Evolutionary conservation across 139 green algal genomes (phyloP).

Genomic region (Micromonas commoda): DNA sequence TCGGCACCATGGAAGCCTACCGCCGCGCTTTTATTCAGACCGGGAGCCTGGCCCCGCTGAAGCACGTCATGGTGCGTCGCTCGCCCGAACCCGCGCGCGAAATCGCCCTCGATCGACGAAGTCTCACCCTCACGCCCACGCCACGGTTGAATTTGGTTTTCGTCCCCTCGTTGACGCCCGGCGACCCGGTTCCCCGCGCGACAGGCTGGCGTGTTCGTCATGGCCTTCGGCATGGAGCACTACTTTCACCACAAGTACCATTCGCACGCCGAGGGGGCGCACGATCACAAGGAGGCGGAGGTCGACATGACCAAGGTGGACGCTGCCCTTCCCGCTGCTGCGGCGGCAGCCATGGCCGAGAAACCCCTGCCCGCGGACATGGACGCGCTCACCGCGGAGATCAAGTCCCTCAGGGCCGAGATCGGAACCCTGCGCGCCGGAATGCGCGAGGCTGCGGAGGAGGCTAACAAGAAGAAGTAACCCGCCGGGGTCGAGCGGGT

Average conservation of each 20-base stretch:
- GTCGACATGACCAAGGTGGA: not conserved
- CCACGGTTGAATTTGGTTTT: not conserved
- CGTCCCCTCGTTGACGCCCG: not conserved
- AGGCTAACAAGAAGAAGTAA: too few relatives aligned
- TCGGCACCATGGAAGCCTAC: conserved; percentile 8
- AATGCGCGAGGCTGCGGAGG: too few relatives aligned
- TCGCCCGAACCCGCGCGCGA: too few relatives aligned
- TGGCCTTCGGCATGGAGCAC: conserved; percentile 15
- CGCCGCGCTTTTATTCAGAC: not conserved
- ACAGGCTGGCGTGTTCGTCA: conserved; percentile 10
- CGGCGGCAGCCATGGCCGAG: not conserved
- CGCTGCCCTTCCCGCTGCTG: not conserved
- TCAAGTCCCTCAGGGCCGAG: too few relatives aligned
- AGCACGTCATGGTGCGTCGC: conserved; percentile 23
- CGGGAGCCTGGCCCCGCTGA: conserved; percentile 12
- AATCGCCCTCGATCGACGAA: too few relatives aligned
- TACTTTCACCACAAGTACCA: conserved; percentile 23
- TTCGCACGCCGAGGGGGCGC: not conserved
- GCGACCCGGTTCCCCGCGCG: not conserved
- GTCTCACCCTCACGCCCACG: too few relatives aligned
- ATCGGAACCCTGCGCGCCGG: too few relatives aligned
- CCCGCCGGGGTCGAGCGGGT: too few relatives aligned
- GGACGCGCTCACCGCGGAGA: too few relatives aligned
- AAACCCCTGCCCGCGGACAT: not conserved
- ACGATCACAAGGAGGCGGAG: not conserved